Evolutionary conservation across 768 basidiomycete genomes (phyloP).

Genomic region (Pisolithus marmoratus): DNA sequence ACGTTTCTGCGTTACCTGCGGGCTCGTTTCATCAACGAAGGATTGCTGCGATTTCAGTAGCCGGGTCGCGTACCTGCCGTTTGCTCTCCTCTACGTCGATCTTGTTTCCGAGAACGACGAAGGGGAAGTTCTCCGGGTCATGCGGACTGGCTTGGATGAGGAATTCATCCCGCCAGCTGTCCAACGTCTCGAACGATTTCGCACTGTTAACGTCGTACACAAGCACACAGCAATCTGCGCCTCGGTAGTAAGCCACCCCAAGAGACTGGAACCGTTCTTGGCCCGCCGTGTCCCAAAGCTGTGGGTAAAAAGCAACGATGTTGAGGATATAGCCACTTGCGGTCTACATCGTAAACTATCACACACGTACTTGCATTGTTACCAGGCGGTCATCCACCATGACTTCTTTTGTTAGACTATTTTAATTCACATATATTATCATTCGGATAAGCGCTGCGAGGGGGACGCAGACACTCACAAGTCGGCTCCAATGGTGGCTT

Average conservation of each 20-base stretch:
- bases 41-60: not conserved
- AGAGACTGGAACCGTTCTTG: slow-evolving; percentile 99
- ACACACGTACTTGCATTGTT: slow-evolving; percentile 84
- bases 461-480: slow-evolving; percentile 55
- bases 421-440: slow-evolving; percentile 14
- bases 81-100: slow-evolving; percentile 99
- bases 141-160: slow-evolving; percentile 98
- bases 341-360: not conserved
- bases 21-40: slow-evolving; percentile 1
- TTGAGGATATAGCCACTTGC: slow-evolving; percentile 4
- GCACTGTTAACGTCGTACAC: slow-evolving; percentile 99
- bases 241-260: slow-evolving; percentile 98
- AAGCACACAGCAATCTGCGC: slow-evolving; percentile 97
- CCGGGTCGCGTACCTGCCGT: slow-evolving; percentile 63
- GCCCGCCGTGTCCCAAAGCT: slow-evolving; percentile 99
- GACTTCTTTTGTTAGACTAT: slow-evolving; percentile 93
- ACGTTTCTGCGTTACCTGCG: slow-evolving; percentile 94
- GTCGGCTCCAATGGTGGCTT: slow-evolving; percentile 97
- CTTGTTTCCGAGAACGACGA: slow-evolving; percentile 99
- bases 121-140: slow-evolving; percentile 99
- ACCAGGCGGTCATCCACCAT: slow-evolving; percentile 98
- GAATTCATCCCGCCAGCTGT: slow-evolving; percentile 99
- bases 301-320: not conserved
- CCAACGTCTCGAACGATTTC: slow-evolving; percentile 97
- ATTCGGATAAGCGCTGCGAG: slow-evolving; percentile 3